Base-by-base conservation (phyloP, 192 early-diverging fungal species). In the Entophlyctis helioformis region DNA sequence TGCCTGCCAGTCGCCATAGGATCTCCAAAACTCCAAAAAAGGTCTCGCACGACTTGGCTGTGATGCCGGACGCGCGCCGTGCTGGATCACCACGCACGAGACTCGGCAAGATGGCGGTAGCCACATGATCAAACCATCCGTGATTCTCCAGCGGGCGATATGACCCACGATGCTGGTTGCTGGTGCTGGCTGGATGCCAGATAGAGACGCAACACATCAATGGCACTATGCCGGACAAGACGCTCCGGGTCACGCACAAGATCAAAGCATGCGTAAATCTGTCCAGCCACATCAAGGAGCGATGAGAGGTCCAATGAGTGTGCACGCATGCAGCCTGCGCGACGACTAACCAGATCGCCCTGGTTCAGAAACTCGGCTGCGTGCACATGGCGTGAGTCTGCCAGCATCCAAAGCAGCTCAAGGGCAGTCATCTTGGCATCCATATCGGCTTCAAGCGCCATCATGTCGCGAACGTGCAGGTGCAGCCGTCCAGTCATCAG, bases 191-290 rank as follows among this genome's bases (percentile, higher is more conserved):
- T n/a, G n/a, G n/a, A n/a, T n/a, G n/a, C n/a, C n/a, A n/a, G n/a
- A n/a, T n/a, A n/a, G n/a, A n/a, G n/a, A n/a, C n/a, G 48, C 32
- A 56, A 23, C 7, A 31, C 16, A 21, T 56, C 54, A 7, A 48
- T 19, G 3, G 49, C 40, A 24, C 50, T 39, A 33, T 18, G 19
- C 19, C 41, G 39, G 32, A 43, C 34, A 33, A 51, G 42, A 18
- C 50, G 39, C 21, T 51, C 50, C 1, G 34, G 2, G 35, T 51
- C 41, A 12, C 5, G 8, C 1, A 51, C 21, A 18, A 51, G 23
- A 18, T 25, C 32, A 32, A 11, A 25, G 42, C 42, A 26, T 9
- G 18, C 20, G 8, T 20, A 10, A 22, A 44, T 27, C 42, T 44
- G 25, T 25, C 18, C 22, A 4, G 11, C 11, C 11, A 39, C 7